These are phyloP conservation scores for Blastocystis sp. DNA, from an alignment of 352 stramenopile genomes.

Conservation along the genomic window DNA sequence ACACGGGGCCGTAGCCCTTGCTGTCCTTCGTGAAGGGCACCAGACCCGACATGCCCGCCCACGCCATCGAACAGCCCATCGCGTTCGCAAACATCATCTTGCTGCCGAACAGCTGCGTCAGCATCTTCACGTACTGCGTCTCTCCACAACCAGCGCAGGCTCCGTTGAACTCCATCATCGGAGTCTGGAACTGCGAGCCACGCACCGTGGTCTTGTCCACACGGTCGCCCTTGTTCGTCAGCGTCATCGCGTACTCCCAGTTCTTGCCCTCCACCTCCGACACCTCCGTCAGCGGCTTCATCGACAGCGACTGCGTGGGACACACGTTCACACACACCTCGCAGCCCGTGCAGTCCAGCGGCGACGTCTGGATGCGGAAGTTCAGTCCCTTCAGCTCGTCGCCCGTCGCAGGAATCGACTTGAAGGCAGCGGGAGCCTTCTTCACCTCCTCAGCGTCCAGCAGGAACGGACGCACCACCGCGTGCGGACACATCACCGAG, in stretches of 20 bases:
- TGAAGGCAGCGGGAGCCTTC: conserved; percentile 63
- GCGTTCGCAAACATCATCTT: conserved; percentile 67
- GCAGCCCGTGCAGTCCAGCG: conserved; percentile 65
- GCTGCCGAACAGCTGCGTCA: conserved; percentile 66
- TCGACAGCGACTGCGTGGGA: conserved; percentile 64
- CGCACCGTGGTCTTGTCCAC: conserved; percentile 63
- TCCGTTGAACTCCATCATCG: conserved; percentile 64
- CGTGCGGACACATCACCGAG: conserved; percentile 65
- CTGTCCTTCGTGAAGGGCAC: conserved; percentile 64
- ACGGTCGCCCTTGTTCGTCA: conserved; percentile 63
- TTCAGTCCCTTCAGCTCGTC: conserved; percentile 62
- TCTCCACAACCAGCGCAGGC: conserved; percentile 65
- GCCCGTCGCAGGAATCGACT: conserved; percentile 60
- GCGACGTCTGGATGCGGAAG: conserved; percentile 64
- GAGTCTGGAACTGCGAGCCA: conserved; percentile 65
- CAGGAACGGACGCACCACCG: conserved; percentile 64
- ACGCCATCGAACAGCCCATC: conserved; percentile 64
- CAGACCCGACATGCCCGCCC: conserved; percentile 63
- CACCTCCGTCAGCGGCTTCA: conserved; percentile 62
- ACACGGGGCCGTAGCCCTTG: conserved; percentile 61
- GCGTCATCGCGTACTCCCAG: conserved; percentile 63
- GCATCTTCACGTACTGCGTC: conserved; percentile 64
- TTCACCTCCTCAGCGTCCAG: conserved; percentile 63
- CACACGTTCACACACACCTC: conserved; percentile 65
- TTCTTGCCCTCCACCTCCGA: conserved; percentile 60